These are phyloP conservation scores for Polysphondylium violaceum DNA, from an alignment of 78 protist species.

Conservation along the genomic window DNA sequence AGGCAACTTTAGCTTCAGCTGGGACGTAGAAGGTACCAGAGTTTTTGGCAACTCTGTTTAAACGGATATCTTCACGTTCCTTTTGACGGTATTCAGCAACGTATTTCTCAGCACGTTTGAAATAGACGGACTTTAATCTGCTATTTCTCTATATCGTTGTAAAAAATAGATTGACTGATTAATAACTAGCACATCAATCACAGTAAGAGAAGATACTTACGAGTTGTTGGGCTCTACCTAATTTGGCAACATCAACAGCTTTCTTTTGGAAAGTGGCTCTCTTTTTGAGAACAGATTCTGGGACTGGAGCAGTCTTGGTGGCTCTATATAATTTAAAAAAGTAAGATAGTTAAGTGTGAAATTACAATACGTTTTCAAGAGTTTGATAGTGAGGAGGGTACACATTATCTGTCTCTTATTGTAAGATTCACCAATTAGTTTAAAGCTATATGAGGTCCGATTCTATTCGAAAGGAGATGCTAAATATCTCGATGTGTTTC, in stretches of 20 bases:
- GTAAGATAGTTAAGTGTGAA: slow-evolving; percentile 25
- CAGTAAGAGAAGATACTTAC: not conserved
- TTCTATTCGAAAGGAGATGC: slow-evolving; percentile 77
- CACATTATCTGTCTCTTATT: not conserved
- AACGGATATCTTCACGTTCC: slow-evolving; percentile 82
- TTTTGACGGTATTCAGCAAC: slow-evolving; percentile 90
- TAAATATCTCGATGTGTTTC: slow-evolving; percentile 41
- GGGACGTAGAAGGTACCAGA: slow-evolving; percentile 96
- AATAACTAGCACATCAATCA: not conserved
- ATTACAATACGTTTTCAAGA: not conserved
- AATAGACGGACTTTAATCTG: slow-evolving; percentile 44
- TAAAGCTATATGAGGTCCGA: not conserved
- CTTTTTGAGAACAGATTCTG: slow-evolving; percentile 80
- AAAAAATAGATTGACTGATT: not conserved
- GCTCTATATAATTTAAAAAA: slow-evolving; percentile 27
- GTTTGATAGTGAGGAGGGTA: not conserved
- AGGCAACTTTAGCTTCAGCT: slow-evolving; percentile 98
- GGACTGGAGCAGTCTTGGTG: slow-evolving; percentile 74
- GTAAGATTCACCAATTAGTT: slow-evolving; percentile 1
- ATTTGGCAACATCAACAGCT: slow-evolving; percentile 50
- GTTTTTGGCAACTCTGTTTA: slow-evolving; percentile 92
- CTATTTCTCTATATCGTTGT: slow-evolving; percentile 11
- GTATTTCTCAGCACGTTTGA: slow-evolving; percentile 95
- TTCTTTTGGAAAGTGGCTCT: slow-evolving; percentile 73
- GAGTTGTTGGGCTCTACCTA: slow-evolving; percentile 14